Base-by-base conservation (phyloP, 2,329 filamentous ascomycete genomes). In the Botrytis fabae region DNA sequence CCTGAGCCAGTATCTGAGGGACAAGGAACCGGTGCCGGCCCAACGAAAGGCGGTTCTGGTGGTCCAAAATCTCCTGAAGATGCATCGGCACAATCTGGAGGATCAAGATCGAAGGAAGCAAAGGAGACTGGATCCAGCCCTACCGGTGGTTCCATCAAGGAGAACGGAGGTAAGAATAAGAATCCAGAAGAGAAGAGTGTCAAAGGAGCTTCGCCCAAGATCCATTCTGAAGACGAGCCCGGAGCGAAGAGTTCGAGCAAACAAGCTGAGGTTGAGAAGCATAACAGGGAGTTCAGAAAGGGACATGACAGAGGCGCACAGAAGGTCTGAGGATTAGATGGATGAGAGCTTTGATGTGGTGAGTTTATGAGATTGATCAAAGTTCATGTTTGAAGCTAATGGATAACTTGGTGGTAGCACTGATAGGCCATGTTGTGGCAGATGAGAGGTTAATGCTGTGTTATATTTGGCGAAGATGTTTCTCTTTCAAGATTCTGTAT, bases 241-340 rank as follows among this genome's bases (percentile, higher is more conserved):
- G 75, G 73, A 40, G 65, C 69, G 3, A 64, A 70, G 6, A 77
- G 73, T 70, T 69, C 82, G 73, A 86, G 86, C 78, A 86, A 89
- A 81, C 83, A 86, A 79, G 82, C 82, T 61, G 88, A 90, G 80
- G 88, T 90, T 25, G 84, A 89, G 70, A 79, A 84, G 80, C 89
- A 91, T 78, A 91, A 91, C 74, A 75, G 75, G 75, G 87, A 90
- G 0, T 90, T 90, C 79, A 86, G 86, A 65, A 78, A 84, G 76
- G 85, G 85, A 75, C 85, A 90, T 77, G 88, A 87, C 73, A 82
- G 80, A 20, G 83, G 84, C 0, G 77, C 81, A 9, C 62, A 76
- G 4, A 85, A 85, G 0, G 81, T 78, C 18, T 1, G 80, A 82
- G 1, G 86, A 89, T 73, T 86, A 86, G 81, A 87, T 90, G 3